Base-by-base conservation (phyloP, 2,329 filamentous ascomycete species). In the Penicillium sp. region DNA sequence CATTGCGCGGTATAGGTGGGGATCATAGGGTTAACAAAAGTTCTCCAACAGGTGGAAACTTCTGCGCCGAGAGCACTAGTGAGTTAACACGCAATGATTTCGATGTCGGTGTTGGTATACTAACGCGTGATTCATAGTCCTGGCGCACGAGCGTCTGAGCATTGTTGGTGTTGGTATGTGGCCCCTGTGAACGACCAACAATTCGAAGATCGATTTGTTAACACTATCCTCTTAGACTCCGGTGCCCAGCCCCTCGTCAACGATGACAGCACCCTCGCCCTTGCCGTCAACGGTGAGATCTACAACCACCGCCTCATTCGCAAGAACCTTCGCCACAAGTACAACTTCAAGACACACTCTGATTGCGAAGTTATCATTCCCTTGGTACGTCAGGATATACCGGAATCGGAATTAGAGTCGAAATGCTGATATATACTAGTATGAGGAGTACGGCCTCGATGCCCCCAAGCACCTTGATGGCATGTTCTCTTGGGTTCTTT, bases 341-440 rank as follows among this genome's bases (percentile, higher is more conserved):
- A 97, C 79, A 88, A 93, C 78, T 99, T 97, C 87, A 97, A 97
- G 87, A 99, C 94, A 65, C 89, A 94, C 73, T 97, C 93, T 38
- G 94, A 99, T 74, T 99, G 94, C 79, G 94, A 99, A 79, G 93
- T 99, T 74, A 96, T 99, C 78, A 96, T 99, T 73, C 94, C 95
- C 67, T 78, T 99, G 83, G 91, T 95, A 84, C 74, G 86, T 77
- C 56, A 38, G 37, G 51, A 23, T 33, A 25, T 19, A 37, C 17
- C 10, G 21, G 35, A 37, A 19, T 8, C 10, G 6, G 19, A n/a
- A 7, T 23, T 41, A 27, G 42, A 48, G 9, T n/a, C n/a, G 6
- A 23, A 12, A 58, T 29, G 58, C 63, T 73, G 53, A 71, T 58
- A 25, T 33, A 25, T 33, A 60, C 43, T 61, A 96, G 90, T 99